These are phyloP conservation scores for Lagenaria siceraria DNA, from an alignment of 306 rosid species.

Conservation along the genomic window DNA sequence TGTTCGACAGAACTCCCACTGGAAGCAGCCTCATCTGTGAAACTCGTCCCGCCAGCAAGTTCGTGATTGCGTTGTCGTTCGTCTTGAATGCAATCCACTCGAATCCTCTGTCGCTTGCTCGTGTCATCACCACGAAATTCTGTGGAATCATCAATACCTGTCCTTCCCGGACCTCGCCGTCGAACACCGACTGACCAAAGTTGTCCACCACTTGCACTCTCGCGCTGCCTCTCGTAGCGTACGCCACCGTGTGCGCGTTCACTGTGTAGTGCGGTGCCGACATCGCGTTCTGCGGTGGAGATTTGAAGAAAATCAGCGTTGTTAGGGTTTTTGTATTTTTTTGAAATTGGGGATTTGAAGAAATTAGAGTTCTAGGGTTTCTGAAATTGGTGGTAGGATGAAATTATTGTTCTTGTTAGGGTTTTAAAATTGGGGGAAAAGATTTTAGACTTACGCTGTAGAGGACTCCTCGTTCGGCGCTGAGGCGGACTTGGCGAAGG, in stretches of 20 bases:
- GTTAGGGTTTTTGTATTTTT: background rate
- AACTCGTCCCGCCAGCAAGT: conserved; percentile 13
- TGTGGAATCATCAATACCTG: conserved; percentile 21
- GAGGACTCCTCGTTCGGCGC: conserved; percentile 26
- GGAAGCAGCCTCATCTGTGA: conserved; percentile 16
- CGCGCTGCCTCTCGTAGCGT: conserved; percentile 16
- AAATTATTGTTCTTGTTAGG: background rate
- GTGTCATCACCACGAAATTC: conserved; percentile 14
- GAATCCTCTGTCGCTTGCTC: conserved; percentile 15
- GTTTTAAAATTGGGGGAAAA: background rate
- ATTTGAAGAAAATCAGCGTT: background rate
- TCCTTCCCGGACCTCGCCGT: conserved; percentile 16
- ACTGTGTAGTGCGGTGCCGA: conserved; percentile 13
- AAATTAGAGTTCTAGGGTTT: background rate
- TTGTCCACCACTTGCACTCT: conserved; percentile 14
- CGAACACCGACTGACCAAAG: conserved; percentile 9
- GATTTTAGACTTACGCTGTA: conserved; percentile 6
- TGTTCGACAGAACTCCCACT: background rate
- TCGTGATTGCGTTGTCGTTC: conserved; percentile 12
- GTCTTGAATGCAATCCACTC: conserved; percentile 27
- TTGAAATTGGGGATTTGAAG: background rate
- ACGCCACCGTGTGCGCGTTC: conserved; percentile 14
- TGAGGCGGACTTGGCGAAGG: conserved; percentile 17
- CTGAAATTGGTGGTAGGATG: background rate
- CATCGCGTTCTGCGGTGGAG: conserved; percentile 11